phyloP scores from a whole-genome alignment of 1,139 yeast genomes.

The Protomyces pachydermus region DNA sequence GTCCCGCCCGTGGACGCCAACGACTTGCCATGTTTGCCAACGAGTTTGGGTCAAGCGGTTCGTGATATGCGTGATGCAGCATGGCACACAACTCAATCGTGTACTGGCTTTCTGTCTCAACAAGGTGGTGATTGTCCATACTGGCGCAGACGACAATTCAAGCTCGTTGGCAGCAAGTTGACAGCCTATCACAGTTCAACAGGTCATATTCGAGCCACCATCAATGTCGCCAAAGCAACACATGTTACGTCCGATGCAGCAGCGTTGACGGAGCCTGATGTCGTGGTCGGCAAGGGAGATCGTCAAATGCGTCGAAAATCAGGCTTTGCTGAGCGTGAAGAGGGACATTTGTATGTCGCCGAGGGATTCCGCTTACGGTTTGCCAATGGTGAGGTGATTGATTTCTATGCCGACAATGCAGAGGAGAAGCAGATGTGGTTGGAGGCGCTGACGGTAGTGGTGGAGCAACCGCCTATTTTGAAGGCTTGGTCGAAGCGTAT shows the following conservation, averaged over 20 bases:
- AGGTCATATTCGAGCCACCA: conserved; percentile 58
- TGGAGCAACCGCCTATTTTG: conserved; percentile 15
- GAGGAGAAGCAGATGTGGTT: conserved; percentile 55
- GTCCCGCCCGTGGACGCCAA: conserved; percentile 24
- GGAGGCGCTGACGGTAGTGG: conserved; percentile 34
- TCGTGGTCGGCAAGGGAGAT: conserved; percentile 34
- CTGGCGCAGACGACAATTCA: conserved; percentile 64
- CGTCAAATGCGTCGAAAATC: conserved; percentile 30
- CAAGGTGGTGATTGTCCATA: conserved; percentile 72
- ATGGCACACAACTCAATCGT: conserved; percentile 31
- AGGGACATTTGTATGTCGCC: conserved; percentile 31
- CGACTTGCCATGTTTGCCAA: conserved; percentile 21
- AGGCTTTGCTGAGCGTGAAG: conserved; percentile 27
- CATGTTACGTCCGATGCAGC: conserved; percentile 36
- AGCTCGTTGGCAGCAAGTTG: conserved; percentile 53
- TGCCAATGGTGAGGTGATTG: conserved; percentile 59
- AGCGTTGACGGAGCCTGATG: conserved; percentile 41
- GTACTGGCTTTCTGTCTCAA: conserved; percentile 66
- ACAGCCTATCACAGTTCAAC: conserved; percentile 63
- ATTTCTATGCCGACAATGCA: conserved; percentile 58
- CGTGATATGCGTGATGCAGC: conserved; percentile 29
- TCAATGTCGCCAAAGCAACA: conserved; percentile 57
- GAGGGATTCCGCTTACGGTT: conserved; percentile 55
- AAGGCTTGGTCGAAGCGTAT: conserved; percentile 34
- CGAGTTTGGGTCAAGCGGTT: conserved; percentile 28